Percentiles rank a stretch among this genome's conserved stretches.
Conservation (phyloP, 2,329 filamentous ascomycete genomes). For the Aspergillus persii region DNA sequence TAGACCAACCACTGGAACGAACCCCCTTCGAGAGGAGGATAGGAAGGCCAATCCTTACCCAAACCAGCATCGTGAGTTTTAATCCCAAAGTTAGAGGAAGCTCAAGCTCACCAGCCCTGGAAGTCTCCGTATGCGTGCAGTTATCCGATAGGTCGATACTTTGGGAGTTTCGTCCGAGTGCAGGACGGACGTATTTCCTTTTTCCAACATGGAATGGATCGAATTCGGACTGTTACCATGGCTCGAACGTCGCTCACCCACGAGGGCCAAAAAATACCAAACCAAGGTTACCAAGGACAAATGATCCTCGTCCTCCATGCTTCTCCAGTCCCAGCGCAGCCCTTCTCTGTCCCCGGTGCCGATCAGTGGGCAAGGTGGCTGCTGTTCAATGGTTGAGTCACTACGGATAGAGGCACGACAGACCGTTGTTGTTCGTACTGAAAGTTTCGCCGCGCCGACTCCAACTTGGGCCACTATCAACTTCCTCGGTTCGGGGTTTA, state of each 20-base stretch:
- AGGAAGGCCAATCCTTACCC: slow-evolving; percentile 1
- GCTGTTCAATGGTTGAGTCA: neutral
- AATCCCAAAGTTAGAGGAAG: neutral
- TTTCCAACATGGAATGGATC: neutral
- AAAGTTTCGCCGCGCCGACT: slow-evolving; percentile 3
- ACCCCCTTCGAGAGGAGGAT: neutral
- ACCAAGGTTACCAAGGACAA: neutral
- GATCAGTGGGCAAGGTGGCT: slow-evolving; percentile 1
- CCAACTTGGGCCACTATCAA: slow-evolving; percentile 3
- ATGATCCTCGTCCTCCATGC: neutral
- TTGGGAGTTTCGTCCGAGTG: neutral
- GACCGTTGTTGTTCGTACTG: slow-evolving; percentile 4
- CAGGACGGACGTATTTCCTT: neutral
- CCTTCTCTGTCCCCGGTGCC: neutral
- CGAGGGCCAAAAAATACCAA: neutral
- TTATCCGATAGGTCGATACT: slow-evolving; percentile 1
- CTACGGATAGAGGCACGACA: neutral
- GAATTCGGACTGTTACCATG: neutral
- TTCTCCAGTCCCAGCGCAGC: slow-evolving; percentile 4
- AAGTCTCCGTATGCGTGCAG: neutral
- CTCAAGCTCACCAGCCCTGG: neutral
- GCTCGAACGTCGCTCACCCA: slow-evolving; percentile 1
- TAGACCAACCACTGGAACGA: neutral
- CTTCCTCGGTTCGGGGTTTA: slow-evolving; percentile 10
- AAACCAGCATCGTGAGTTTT: neutral